Base-by-base conservation (phyloP, 1,139 yeast genomes). In the Candida tropicalis region DNA sequence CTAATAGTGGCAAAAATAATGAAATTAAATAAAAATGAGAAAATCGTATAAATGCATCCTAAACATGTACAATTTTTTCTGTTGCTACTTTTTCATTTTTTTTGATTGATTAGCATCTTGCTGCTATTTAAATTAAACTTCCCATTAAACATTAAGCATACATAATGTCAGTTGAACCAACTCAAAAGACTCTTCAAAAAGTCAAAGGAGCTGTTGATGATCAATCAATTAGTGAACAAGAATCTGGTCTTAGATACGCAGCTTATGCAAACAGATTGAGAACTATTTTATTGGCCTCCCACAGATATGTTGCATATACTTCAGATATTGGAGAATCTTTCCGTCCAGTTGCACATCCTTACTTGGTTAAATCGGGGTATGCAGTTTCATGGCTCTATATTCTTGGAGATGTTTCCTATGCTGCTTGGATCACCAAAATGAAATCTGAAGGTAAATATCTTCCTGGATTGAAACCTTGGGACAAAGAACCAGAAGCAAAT, bases 271-370 rank as follows among this genome's bases (percentile, higher is more conserved):
- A 84, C 57, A 67, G 95, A 56, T 59, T 85, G 42, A 71, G 90
- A 62, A 82, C 88, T 25, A 82, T 87, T 50, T 69, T 86, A 43
- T 58, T 74, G 43, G 90, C 95, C 6, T 80, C 91, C n/a, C 93
- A 85, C 58, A 68, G 96, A 53, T 87, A 87, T 57, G 88, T 87
- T 20, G 96, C 96, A 2, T 87, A 87, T 62, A 87, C 95, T 5
- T 85, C 93, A 0, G 96, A 87, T 59, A 82, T 87, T 51, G 96
- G 96, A 18, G 96, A 87, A 59, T 85, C 93, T n/a, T 87, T 87
- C 65, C 74, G 96, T 43, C 95, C 95, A 0, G 86, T 87, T 15
- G 93, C 89, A 6, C 86, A 82, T 55, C 91, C 95, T 1, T 55
- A 56, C 32, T 47, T 83, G 27, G 95, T 87, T 15, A 73, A 70